phyloP scores from a whole-genome alignment of 805 yeast species.

The Candida piceae region DNA sequence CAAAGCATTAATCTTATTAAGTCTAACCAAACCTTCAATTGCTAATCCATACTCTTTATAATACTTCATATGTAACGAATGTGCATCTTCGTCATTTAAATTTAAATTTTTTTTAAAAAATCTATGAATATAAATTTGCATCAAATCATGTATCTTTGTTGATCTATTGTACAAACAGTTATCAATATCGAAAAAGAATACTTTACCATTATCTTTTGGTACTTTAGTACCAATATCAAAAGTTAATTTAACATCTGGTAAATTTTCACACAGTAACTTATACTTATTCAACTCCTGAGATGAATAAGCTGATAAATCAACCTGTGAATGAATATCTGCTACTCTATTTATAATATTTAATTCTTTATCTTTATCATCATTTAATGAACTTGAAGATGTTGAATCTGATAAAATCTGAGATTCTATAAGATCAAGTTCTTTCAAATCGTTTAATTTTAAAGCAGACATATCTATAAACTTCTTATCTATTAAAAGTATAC shows the following conservation, averaged over 20 bases:
- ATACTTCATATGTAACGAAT: slow-evolving; percentile 62
- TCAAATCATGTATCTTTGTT: slow-evolving; percentile 72
- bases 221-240: slow-evolving; percentile 25
- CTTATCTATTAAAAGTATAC: no score
- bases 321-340: slow-evolving; percentile 11
- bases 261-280: no score
- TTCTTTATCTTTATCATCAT: slow-evolving; percentile 1
- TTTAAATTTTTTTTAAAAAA: slow-evolving; percentile 65
- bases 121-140: slow-evolving; percentile 80
- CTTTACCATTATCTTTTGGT: slow-evolving; percentile 23
- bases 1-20: slow-evolving; percentile 75
- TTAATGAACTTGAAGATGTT: not conserved
- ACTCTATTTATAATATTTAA: slow-evolving; percentile 6
- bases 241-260: slow-evolving; percentile 26
- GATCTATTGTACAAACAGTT: slow-evolving; percentile 81
- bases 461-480: not conserved
- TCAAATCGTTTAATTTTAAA: not conserved
- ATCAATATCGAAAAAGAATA: slow-evolving; percentile 88
- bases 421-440: not conserved
- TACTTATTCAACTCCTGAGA: no score
- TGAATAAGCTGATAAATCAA: slow-evolving; percentile 4
- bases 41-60: slow-evolving; percentile 90
- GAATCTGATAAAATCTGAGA: not conserved
- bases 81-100: slow-evolving; percentile 70
- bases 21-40: slow-evolving; percentile 75